Evolutionary conservation across 495 filamentous ascomycete species (phyloP).

Genomic region (Letharia lupina): DNA sequence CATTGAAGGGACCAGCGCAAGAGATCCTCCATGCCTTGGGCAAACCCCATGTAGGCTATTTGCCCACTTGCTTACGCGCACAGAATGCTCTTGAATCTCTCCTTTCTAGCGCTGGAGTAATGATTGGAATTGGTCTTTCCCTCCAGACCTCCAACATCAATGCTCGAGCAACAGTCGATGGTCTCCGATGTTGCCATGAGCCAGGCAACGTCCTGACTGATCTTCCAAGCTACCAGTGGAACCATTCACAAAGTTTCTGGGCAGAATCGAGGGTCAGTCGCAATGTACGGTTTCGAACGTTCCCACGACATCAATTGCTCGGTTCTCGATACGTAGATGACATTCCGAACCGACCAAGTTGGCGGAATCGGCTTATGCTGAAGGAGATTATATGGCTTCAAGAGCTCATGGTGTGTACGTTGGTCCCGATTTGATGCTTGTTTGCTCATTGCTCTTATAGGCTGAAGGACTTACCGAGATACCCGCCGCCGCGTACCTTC

Average conservation of each 20-base stretch:
- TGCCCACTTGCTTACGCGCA: conserved; percentile 16
- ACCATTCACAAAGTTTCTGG: conserved; percentile 39
- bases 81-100: conserved; percentile 18
- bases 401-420: conserved; percentile 9
- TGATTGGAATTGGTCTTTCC: conserved; percentile 19
- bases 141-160: conserved; percentile 18
- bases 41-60: conserved; percentile 3
- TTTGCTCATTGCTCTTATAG: not conserved
- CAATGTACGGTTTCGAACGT: conserved; percentile 35
- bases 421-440: not conserved
- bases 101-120: conserved; percentile 20
- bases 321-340: conserved; percentile 29
- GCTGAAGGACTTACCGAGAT: not conserved
- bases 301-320: conserved; percentile 39
- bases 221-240: conserved; percentile 41
- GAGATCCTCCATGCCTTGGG: conserved; percentile 4
- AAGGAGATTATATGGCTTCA: conserved; percentile 17
- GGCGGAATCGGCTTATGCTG: conserved; percentile 20
- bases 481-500: conserved; percentile 8
- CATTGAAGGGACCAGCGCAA: conserved; percentile 40
- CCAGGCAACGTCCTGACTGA: conserved; percentile 17
- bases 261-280: conserved; percentile 42
- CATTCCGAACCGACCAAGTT: conserved; percentile 13
- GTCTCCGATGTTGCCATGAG: conserved; percentile 3
- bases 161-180: conserved; percentile 8